Evolutionary conservation across 345 rosid species (phyloP), one percentile per base, ranked within the genome.

Genomic region (Stellera chamaejasme): DNA sequence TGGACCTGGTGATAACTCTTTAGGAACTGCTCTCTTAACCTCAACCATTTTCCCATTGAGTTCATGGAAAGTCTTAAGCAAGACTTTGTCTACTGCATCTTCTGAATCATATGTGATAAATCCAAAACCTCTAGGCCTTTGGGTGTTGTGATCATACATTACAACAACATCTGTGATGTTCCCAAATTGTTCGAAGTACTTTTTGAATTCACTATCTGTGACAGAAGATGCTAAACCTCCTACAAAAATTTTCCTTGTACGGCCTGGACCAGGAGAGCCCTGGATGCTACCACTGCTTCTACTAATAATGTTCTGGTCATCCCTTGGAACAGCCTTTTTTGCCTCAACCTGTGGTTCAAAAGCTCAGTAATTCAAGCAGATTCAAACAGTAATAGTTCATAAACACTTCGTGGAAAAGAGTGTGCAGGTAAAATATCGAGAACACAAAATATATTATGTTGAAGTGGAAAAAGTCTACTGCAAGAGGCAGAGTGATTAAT

Each of bases 181-280:
- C 59, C 95, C 95, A 70, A 77, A 86, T 66, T 81, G 95, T 59
- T 86, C 95, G 63, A 86, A 86, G 64, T 86, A 86, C 56, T 75
- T 76, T 76, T 68, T 81, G 56, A 86, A 86, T 65, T 86, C 95
- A 55, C 71, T 74, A 51, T 86, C 95, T 10, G 90, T 83, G 59
- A 86, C 88, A 3, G 90, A 80, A 26, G 95, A 86, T 50, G 95
- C 84, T 67, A 86, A 77, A 56, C 95, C 95, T 70, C 93, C 93
- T 26, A 85, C 93, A 63, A 85, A 85, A 13, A 85, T 85, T 79
- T 85, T 85, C 62, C 75, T 76, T 26, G 94, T 82, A 59, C 85
- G 87, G 43, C 79, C 79, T 54, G 83, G 85, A 58, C 85, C 79
- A 54, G 85, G 90, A 56, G 90, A 86, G 61, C 87, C 84, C 27